Percentiles rank a stretch among this genome's conserved stretches.
Conservation (phyloP, 2,329 filamentous ascomycete species). For the Clonostachys solani region DNA sequence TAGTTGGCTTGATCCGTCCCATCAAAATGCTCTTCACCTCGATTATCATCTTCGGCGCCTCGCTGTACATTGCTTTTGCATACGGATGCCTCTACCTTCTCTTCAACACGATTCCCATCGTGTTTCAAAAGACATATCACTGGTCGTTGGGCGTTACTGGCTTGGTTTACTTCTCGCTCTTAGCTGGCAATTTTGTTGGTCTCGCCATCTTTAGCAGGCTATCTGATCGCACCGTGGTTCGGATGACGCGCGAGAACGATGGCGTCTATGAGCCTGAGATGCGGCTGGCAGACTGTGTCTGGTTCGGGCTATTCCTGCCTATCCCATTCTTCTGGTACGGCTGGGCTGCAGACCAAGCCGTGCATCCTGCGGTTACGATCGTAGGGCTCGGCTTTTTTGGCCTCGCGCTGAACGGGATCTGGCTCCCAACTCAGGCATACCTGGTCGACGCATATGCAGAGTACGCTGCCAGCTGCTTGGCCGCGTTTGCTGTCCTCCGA, state of each 20-base stretch:
- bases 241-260: slow-evolving; percentile 37
- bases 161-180: slow-evolving; percentile 42
- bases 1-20: slow-evolving; percentile 49
- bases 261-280: slow-evolving; percentile 27
- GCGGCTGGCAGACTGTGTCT: slow-evolving; percentile 24
- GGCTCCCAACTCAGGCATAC: slow-evolving; percentile 52
- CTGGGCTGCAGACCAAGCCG: slow-evolving; percentile 19
- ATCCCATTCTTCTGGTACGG: slow-evolving; percentile 27
- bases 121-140: slow-evolving; percentile 41
- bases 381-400: slow-evolving; percentile 40
- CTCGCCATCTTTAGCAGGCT: slow-evolving; percentile 33
- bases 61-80: slow-evolving; percentile 44
- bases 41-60: slow-evolving; percentile 39
- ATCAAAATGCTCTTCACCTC: slow-evolving; percentile 45
- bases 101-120: slow-evolving; percentile 48
- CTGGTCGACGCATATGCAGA: slow-evolving; percentile 55
- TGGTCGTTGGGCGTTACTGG: slow-evolving; percentile 41
- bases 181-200: slow-evolving; percentile 34
- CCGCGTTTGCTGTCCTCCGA: slow-evolving; percentile 55
- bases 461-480: slow-evolving; percentile 55
- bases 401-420: slow-evolving; percentile 31
- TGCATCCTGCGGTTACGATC: slow-evolving; percentile 25
- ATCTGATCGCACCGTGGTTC: slow-evolving; percentile 38
- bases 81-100: slow-evolving; percentile 50
- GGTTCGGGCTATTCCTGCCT: slow-evolving; percentile 22